Base-by-base conservation (phyloP, 2,329 filamentous ascomycete species). In the Colletotrichum sp. region DNA sequence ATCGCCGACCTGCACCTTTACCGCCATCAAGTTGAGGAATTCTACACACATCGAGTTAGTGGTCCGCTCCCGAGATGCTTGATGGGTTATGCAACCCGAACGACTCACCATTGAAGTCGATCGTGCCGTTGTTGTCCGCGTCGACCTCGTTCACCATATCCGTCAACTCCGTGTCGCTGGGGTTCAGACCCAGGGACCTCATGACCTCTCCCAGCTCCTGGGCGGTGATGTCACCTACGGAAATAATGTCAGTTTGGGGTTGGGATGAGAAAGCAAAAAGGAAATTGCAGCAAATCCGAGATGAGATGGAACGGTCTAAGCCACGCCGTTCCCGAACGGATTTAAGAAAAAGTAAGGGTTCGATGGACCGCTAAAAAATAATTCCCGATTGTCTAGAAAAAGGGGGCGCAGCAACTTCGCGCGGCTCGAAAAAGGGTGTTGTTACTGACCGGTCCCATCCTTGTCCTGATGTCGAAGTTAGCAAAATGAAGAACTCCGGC, bases 141-240 rank as follows among this genome's bases (percentile, higher is more conserved):
- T 97, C 94, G 77, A 96, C 94, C 87, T 97, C 94, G 86, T 97
- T 96, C 88, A 97, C 96, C 94, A 97, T 96, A 82, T 97, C 94
- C 86, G 96, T 94, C 78, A 97, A 88, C 86, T 97, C 94, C 74
- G 94, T 95, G 88, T 97, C 94, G 79, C 94, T 96, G 72, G 94
- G 94, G 87, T 97, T 96, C 86, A 97, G 94, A 81, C 94, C 94
- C 74, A 97, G 90, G 70, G 94, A 97, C 86, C 94, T 93, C 94
- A 97, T 96, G 81, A 97, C 94, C 68, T 94, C 96, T 79, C 94
- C 94, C 80, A 97, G 87, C 87, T 97, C 94, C 89, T 96, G 96
- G 83, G 94, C 96, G 80, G 94, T 97, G 86, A 97, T 97, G 89
- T 96, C 94, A 85, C 94, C 94, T 97, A 80, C 65, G 74, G 59